These are phyloP conservation scores for Fusarium ambrosium DNA, from an alignment of 2,329 filamentous ascomycete genomes.

Conservation along the genomic window DNA sequence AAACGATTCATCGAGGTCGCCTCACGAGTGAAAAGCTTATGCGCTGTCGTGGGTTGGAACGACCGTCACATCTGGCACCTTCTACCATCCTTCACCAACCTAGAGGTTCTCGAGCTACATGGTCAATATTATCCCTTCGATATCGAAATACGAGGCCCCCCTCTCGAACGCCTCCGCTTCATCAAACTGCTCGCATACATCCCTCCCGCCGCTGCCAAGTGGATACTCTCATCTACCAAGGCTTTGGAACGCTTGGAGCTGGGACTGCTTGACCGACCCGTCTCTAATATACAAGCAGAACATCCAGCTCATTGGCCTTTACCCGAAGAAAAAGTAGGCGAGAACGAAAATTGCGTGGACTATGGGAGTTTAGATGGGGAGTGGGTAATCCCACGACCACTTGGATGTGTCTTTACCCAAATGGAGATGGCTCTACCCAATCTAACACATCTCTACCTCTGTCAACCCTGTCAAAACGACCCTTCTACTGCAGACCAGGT, in stretches of 20 bases:
- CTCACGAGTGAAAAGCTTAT: conserved; percentile 18
- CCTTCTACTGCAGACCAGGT: neutral
- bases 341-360: neutral
- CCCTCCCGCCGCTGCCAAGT: conserved; percentile 4
- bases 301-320: neutral
- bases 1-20: neutral
- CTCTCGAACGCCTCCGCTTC: conserved; percentile 9
- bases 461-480: neutral
- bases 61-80: conserved; percentile 17
- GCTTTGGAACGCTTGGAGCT: conserved; percentile 30
- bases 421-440: neutral
- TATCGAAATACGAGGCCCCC: neutral
- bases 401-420: conserved; percentile 6
- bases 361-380: neutral
- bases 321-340: neutral
- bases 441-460: conserved; percentile 14
- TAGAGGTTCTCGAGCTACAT: conserved; percentile 31
- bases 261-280: conserved; percentile 25
- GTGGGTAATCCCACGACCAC: conserved; percentile 13
- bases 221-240: conserved; percentile 5
- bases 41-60: conserved; percentile 10
- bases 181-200: conserved; percentile 32
- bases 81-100: conserved; percentile 24
- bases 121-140: fast-evolving
- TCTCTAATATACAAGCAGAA: fast-evolving